Percentiles rank a stretch among this genome's conserved stretches.
Evolutionary conservation across 257 asterid species (phyloP).

Genomic region (Phtheirospermum japonicum): DNA sequence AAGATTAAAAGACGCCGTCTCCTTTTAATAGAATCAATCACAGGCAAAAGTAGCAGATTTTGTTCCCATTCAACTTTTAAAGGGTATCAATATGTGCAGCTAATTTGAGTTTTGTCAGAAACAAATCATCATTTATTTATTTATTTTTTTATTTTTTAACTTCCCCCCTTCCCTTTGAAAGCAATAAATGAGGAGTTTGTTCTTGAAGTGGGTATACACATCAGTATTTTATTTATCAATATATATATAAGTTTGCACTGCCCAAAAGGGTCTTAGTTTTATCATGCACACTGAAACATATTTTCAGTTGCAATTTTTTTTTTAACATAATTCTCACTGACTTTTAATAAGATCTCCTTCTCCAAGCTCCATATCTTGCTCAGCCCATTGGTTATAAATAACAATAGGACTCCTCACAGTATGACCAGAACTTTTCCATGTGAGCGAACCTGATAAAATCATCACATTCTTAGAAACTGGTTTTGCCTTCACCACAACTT

Average conservation of each 20-base stretch:
- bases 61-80: slow-evolving; percentile 7
- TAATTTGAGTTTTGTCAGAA: slow-evolving; percentile 17
- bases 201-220: too few species aligned
- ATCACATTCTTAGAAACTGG: slow-evolving; percentile 31
- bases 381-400: slow-evolving; percentile 46
- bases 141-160: not conserved
- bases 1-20: slow-evolving; percentile 4
- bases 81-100: slow-evolving; percentile 27
- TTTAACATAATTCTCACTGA: not conserved
- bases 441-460: slow-evolving; percentile 61
- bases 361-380: slow-evolving; percentile 15
- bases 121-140: slow-evolving; percentile 7
- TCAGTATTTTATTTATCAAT: too few species aligned
- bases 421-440: slow-evolving; percentile 53
- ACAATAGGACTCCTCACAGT: slow-evolving; percentile 72
- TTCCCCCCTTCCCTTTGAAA: not conserved
- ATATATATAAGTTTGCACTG: too few species aligned
- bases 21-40: too few species aligned
- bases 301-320: too few species aligned
- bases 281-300: too few species aligned
- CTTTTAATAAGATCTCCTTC: not conserved
- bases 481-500: slow-evolving; percentile 72
- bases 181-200: slow-evolving; percentile 34
- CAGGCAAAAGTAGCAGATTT: slow-evolving; percentile 17
- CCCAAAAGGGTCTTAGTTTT: too few species aligned